Base-by-base conservation (phyloP, 148 eudicot genomes). In the Camellia sinensis region DNA sequence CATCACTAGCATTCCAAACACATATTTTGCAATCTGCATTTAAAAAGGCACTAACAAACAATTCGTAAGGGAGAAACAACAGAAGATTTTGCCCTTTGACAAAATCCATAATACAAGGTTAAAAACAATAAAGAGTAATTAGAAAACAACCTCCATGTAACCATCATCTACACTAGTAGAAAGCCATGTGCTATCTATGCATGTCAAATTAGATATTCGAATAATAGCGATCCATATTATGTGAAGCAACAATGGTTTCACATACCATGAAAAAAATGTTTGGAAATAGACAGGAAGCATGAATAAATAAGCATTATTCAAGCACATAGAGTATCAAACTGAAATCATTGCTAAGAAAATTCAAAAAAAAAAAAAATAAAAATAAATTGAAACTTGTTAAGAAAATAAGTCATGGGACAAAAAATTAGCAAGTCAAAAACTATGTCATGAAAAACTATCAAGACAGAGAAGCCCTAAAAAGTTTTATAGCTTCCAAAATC, bases 1-100 rank as follows among this genome's bases (percentile, higher is more conserved):
- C 95, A 93, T 96, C 97, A 81, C 91, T 87, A 82, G 99, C 99
- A 89, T 96, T 96, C 99, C 99, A 96, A 79, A 96, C 99, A 84
- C 99, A 96, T 81, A 96, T 96, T 89, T 98, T 87, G 97, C 92
- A 89, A 89, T 96, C 99, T 96, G 90, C 73, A 82, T 17, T 80
- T n/a, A 62, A 77, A 70, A 82, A 79, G 37, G 11, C 41, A 75
- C 22, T 60, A 19, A 59, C 22, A 66, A 41, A 22, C 7, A 74
- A 13, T 52, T 43, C 37, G 3, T 13, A 68, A 6, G 0, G 17
- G 3, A 67, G n/a, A 82, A 78, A 59, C n/a, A 21, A 79, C 18
- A 52, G 21, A 17, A 63, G 7, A 66, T 66, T 61, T 46, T 64
- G n/a, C 64, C 22, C 53, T 41, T 76, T 7, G 6, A 75, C 0